Base-by-base conservation (phyloP, 1,284 basidiomycete genomes). In the Papiliotrema laurentii region DNA sequence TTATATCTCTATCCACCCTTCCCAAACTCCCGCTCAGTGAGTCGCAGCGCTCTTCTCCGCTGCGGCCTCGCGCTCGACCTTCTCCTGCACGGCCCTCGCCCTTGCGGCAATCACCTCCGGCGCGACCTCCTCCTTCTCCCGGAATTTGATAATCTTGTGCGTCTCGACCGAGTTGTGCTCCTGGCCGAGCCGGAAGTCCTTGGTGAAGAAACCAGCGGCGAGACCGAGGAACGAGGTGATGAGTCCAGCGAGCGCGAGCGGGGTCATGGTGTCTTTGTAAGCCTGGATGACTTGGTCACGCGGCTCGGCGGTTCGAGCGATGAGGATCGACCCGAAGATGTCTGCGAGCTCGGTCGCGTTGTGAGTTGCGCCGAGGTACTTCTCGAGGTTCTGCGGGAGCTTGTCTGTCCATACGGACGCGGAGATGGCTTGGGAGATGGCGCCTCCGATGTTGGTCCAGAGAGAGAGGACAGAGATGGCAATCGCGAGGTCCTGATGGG, bases 361-460 rank as follows among this genome's bases (percentile, higher is more conserved):
- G 43, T 59, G 42, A 25, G 54, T 45, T 38, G 56, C 59, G 3
- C 58, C 49, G 26, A 68, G 40, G 45, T 60, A 59, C 46, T 62
- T 43, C 16, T 54, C 41, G 43, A 64, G 47, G 18, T 55, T 35
- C 47, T 47, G 44, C 5, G 64, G 63, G 6, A 74, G 50, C 3
- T 5, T 16, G 31, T 64, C 47, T 26, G 59, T 64, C 68, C 73
- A 75, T n/a, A 73, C 59, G 4, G 68, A 64, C 6, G 59, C 60
- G 1, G 67, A 53, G 39, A 66, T 69, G 5, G 71, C 70, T 2
- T 59, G 58, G 1, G 68, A 72, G 46, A 74, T 66, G 0, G 68
- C 60, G n/a, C 69, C 69, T 24, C 73, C 75, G 18, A 75, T 59
- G n/a, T 60, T 60, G 0, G 72, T 69, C 65, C 72, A 74, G 36